These are phyloP conservation scores for Lactarius hatsudake DNA, from an alignment of 768 basidiomycete species.

Conservation along the genomic window DNA sequence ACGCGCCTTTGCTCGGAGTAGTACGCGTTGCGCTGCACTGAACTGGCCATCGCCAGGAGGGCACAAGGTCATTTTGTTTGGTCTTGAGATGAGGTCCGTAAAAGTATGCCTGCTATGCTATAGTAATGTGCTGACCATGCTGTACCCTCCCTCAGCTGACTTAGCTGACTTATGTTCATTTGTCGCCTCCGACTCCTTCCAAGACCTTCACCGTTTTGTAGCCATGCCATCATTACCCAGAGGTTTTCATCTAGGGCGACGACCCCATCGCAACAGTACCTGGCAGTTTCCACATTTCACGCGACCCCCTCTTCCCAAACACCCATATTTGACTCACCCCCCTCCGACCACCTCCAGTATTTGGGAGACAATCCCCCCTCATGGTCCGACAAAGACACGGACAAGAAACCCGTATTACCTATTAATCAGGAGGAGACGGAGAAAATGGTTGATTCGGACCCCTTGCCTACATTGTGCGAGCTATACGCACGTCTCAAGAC, in stretches of 20 bases:
- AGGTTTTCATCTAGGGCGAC: constrained; percentile 11
- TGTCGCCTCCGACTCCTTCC: constrained; percentile 57
- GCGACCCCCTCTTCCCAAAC: constrained; percentile 1
- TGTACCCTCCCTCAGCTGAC: constrained; percentile 27
- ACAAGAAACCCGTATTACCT: neutral
- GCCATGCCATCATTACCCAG: constrained; percentile 18
- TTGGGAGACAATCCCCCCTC: neutral
- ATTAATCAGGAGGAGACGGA: constrained; percentile 6
- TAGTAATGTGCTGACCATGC: constrained; percentile 22
- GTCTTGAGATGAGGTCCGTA: constrained; percentile 55
- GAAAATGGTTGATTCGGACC: neutral
- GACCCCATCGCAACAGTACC: constrained; percentile 10
- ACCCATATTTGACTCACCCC: neutral
- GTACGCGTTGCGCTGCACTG: constrained; percentile 7
- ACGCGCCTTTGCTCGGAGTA: neutral
- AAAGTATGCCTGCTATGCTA: constrained; percentile 8
- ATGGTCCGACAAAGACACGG: neutral
- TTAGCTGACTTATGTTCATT: constrained; percentile 72
- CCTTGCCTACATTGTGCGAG: neutral
- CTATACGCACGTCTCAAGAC: constrained; percentile 9
- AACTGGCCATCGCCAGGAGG: constrained; percentile 16
- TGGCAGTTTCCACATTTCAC: constrained; percentile 4
- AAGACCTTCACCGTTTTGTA: constrained; percentile 34
- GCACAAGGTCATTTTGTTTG: constrained; percentile 13
- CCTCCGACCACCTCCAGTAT: neutral